Evolutionary conservation across 805 yeast genomes (phyloP), one percentile per base, ranked within the genome.

Genomic region (Blastobotrys muscicola): DNA sequence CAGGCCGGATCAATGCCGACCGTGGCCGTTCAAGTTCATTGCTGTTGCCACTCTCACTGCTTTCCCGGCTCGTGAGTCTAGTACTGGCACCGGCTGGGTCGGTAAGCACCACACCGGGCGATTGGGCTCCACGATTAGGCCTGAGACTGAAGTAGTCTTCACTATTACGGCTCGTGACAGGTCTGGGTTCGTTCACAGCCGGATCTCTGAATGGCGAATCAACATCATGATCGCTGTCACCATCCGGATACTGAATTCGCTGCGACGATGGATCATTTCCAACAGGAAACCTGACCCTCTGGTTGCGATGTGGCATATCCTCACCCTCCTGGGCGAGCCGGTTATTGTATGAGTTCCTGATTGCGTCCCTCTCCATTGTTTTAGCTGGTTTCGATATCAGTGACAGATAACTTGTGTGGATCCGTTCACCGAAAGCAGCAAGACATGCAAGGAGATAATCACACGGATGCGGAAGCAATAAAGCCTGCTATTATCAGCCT

Each of bases 221-320:
- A 44, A 23, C 31, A 23, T 14, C 34, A 44, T n/a, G 42, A 44
- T 11, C 41, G 13, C n/a, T 13, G 11, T 41, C 44, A 41, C 33
- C 53, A 20, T 42, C 38, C 8, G 61, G 56, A 26, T 47, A 56
- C 9, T 50, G 45, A 9, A 54, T 54, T 11, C 46, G 32, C 29
- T 44, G 45, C 6, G 58, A 50, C 16, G 43, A 15, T 20, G 51
- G 52, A 35, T 53, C 49, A 44, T 58, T 57, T 43, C 47, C 56
- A 12, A 41, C 55, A 1, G 47, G 47, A 37, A 44, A 44, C 11
- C 47, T 29, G 32, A 44, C 47, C n/a, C 47, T 29, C 38, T 41
- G 47, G 20, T 33, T 39, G 20, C 12, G 23, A 8, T 9, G 14
- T 14, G n/a, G 29, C 10, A 11, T n/a, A 3, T 20, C 36, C 9